phyloP scores from a whole-genome alignment of 2,329 filamentous ascomycete genomes.

The Conoideocrella luteorostrata region DNA sequence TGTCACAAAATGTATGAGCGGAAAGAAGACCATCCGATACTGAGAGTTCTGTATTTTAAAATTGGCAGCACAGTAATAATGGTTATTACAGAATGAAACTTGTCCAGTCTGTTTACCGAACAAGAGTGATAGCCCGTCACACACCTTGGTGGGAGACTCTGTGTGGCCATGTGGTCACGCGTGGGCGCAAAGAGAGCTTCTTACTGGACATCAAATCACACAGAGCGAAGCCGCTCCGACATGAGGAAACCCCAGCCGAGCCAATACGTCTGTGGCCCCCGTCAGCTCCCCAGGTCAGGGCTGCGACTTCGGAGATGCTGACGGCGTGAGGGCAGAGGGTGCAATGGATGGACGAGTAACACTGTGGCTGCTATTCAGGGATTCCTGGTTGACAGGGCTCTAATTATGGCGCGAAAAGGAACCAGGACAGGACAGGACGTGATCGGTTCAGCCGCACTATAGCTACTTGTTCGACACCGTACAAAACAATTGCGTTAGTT shows the following conservation, averaged over 20 bases:
- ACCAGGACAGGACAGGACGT: background rate
- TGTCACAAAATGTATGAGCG: background rate
- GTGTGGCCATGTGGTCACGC: constrained; percentile 7
- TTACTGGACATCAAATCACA: constrained; percentile 1
- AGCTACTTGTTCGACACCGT: background rate
- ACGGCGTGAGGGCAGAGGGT: background rate
- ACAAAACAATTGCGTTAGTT: background rate
- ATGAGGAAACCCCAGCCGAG: constrained; percentile 2
- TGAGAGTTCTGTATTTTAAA: background rate
- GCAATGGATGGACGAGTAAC: background rate
- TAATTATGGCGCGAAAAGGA: background rate
- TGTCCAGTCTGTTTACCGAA: constrained; percentile 1
- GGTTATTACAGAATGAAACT: background rate
- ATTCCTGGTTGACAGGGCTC: constrained; percentile 1
- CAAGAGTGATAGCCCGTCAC: background rate
- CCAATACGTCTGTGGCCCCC: background rate
- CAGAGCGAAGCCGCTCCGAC: background rate
- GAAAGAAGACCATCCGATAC: background rate
- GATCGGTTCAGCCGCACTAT: background rate
- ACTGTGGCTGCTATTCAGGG: background rate
- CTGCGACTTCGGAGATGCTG: background rate
- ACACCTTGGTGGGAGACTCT: background rate
- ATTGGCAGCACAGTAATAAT: background rate
- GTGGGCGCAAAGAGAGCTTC: background rate
- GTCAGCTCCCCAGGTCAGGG: background rate